phyloP scores from a whole-genome alignment of 1,139 yeast genomes.

The Lodderomyces theae region DNA sequence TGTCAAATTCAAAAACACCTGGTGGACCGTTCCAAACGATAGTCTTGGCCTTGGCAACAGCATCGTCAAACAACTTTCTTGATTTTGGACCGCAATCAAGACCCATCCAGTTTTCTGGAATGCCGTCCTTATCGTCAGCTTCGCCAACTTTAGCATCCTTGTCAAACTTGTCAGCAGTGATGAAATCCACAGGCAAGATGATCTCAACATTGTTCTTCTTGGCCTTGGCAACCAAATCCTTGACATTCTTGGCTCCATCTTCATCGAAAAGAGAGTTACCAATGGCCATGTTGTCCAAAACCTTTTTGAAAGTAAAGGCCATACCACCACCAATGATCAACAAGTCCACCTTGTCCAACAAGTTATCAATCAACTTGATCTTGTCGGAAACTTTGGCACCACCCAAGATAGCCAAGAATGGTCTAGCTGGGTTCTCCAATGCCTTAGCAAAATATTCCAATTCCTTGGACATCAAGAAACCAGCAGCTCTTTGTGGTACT shows the following conservation, averaged over 20 bases:
- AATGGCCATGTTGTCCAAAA: slow-evolving; percentile 75
- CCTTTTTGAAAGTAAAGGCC: slow-evolving; percentile 98
- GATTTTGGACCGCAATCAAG: slow-evolving; percentile 92
- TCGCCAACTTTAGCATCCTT: slow-evolving; percentile 80
- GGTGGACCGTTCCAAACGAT: slow-evolving; percentile 99
- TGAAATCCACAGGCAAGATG: slow-evolving; percentile 89
- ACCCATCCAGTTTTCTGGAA: slow-evolving; percentile 92
- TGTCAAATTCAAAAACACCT: slow-evolving; percentile 96
- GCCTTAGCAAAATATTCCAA: slow-evolving; percentile 96
- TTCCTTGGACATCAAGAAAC: slow-evolving; percentile 96
- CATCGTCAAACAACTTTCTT: slow-evolving; percentile 66
- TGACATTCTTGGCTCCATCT: slow-evolving; percentile 91
- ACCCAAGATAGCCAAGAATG: slow-evolving; percentile 95
- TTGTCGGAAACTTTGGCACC: slow-evolving; percentile 99
- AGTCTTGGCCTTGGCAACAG: slow-evolving; percentile 90
- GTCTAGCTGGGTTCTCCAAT: slow-evolving; percentile 93
- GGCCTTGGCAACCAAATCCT: slow-evolving; percentile 86
- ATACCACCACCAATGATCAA: slow-evolving; percentile 98
- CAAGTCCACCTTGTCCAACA: slow-evolving; percentile 88
- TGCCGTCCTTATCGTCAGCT: slow-evolving; percentile 85
- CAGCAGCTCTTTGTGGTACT: slow-evolving; percentile 91
- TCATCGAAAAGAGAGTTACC: slow-evolving; percentile 89
- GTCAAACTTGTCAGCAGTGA: slow-evolving; percentile 89
- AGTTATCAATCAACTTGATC: slow-evolving; percentile 95
- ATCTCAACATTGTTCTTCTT: slow-evolving; percentile 90